These are phyloP conservation scores for Diaporthe aspalathi DNA, from an alignment of 2,329 filamentous ascomycete genomes.

Conservation along the genomic window DNA sequence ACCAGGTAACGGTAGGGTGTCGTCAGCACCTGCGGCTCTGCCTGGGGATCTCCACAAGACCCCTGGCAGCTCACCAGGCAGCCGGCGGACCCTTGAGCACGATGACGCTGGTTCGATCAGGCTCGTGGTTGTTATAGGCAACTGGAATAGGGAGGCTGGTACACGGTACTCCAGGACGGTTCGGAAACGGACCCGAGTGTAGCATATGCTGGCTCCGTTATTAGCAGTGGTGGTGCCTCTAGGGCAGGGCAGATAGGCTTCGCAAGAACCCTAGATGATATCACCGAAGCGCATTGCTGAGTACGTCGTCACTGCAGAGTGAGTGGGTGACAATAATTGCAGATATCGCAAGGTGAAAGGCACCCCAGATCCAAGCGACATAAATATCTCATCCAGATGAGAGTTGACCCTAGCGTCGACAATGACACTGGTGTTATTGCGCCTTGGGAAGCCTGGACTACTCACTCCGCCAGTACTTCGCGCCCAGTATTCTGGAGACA, in stretches of 20 bases:
- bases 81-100: conserved; percentile 8
- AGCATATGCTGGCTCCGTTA: neutral
- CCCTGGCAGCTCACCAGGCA: conserved; percentile 29
- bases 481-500: too few relatives aligned
- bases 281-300: neutral
- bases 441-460: too few relatives aligned
- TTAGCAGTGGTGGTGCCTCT: neutral
- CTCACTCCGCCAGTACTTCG: too few relatives aligned
- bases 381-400: too few relatives aligned
- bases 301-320: too few relatives aligned
- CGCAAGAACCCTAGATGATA: conserved; percentile 21
- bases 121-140: conserved; percentile 2
- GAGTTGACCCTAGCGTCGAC: too few relatives aligned
- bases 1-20: conserved; percentile 33
- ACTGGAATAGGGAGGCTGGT: conserved; percentile 11
- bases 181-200: conserved; percentile 18
- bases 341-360: too few relatives aligned
- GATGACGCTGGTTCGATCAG: conserved; percentile 26
- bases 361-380: too few relatives aligned
- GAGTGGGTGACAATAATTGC: too few relatives aligned
- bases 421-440: too few relatives aligned
- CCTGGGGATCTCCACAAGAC: neutral
- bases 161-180: conserved; percentile 22
- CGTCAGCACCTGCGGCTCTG: conserved; percentile 33
- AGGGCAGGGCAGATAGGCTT: conserved; percentile 8